Conservation (phyloP, 164 flowering plant genomes). For the Chimonanthus salicifolius region DNA sequence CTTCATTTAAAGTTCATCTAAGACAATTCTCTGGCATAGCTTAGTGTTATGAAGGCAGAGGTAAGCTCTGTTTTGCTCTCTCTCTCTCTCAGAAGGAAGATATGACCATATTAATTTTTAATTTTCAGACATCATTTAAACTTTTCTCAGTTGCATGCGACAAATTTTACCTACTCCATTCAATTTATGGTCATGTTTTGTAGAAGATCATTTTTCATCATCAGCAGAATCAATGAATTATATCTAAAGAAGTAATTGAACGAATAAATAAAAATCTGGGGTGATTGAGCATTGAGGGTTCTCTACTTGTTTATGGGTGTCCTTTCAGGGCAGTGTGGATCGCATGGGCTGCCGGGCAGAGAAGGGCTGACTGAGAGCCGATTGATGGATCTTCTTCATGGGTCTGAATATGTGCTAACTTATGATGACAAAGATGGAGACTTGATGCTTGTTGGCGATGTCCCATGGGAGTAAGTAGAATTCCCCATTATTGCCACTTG, state of each 20-base stretch:
- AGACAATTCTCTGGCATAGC: background rate
- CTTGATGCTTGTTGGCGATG: slow-evolving; percentile 96
- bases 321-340: slow-evolving; percentile 52
- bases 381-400: slow-evolving; percentile 63
- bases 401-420: slow-evolving; percentile 80
- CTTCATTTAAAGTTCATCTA: background rate
- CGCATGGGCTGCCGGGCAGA: slow-evolving; percentile 40
- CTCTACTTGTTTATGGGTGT: background rate
- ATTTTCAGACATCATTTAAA: background rate
- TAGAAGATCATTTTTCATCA: background rate
- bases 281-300: background rate
- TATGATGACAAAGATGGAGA: slow-evolving; percentile 89
- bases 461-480: slow-evolving; percentile 87
- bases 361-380: slow-evolving; percentile 56
- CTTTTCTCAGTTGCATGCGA: background rate
- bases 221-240: too few relatives aligned
- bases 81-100: background rate
- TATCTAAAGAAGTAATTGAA: too few relatives aligned
- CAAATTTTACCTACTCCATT: background rate
- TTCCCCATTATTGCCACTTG: background rate
- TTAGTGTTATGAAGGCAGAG: background rate
- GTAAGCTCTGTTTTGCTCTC: background rate
- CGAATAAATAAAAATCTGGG: background rate
- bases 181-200: background rate
- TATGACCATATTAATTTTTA: background rate